phyloP scores from a whole-genome alignment of 2,329 filamentous ascomycete species.

The Monosporascus cannonballus region DNA sequence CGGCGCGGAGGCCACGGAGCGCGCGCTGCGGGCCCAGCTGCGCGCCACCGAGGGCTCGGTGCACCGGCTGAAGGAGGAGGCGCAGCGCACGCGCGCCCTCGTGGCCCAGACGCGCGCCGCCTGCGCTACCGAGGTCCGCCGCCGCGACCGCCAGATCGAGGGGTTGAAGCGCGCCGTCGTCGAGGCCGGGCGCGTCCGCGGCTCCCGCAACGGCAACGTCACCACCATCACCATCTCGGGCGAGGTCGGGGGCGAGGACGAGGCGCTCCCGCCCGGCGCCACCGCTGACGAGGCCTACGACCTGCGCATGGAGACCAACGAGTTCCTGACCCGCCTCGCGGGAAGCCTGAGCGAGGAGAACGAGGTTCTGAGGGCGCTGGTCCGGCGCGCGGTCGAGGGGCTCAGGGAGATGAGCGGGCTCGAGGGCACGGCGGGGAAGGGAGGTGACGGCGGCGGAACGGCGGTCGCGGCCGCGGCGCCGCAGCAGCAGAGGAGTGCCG shows the following conservation, averaged over 20 bases:
- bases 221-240: slow-evolving; percentile 53
- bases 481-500: slow-evolving; percentile 31
- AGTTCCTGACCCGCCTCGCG: slow-evolving; percentile 80
- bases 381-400: slow-evolving; percentile 64
- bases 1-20: slow-evolving; percentile 62
- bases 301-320: slow-evolving; percentile 80
- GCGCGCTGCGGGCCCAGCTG: slow-evolving; percentile 62
- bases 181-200: slow-evolving; percentile 59
- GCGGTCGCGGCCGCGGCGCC: slow-evolving; percentile 3
- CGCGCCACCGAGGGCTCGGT: slow-evolving; percentile 68
- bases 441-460: slow-evolving; percentile 6
- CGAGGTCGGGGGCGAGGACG: slow-evolving; percentile 40
- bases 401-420: slow-evolving; percentile 65
- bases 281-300: slow-evolving; percentile 54
- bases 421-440: slow-evolving; percentile 29
- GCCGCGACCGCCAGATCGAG: slow-evolving; percentile 84
- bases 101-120: slow-evolving; percentile 79
- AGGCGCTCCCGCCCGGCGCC: slow-evolving; percentile 20
- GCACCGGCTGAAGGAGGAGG: slow-evolving; percentile 77
- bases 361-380: slow-evolving; percentile 67
- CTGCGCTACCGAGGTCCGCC: slow-evolving; percentile 85
- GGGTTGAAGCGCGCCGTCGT: slow-evolving; percentile 80
- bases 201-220: slow-evolving; percentile 42
- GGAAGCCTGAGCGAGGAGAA: slow-evolving; percentile 88
- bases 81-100: slow-evolving; percentile 69